Percentiles rank a stretch among this genome's conserved stretches.
Conservation (phyloP, 768 basidiomycete species). For the Kockovaella imperatae region DNA sequence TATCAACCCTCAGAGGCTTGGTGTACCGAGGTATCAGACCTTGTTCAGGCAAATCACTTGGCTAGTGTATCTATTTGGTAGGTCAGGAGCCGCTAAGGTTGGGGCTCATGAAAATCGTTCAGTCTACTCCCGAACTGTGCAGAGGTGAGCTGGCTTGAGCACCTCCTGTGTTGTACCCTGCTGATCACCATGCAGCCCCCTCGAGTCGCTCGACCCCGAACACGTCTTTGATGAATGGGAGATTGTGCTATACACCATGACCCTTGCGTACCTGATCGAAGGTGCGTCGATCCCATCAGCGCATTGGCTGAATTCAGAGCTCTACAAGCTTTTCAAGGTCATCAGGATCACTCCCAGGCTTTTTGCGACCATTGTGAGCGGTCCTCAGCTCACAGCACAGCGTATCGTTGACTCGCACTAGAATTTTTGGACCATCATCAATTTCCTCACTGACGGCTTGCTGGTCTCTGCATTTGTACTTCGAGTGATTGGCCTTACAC, state of each 20-base stretch:
- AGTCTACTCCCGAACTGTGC: constrained; percentile 40
- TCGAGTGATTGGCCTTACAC: constrained; percentile 56
- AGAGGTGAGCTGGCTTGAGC: constrained; percentile 15
- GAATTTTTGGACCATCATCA: constrained; percentile 47
- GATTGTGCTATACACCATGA: constrained; percentile 66
- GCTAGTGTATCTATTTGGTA: constrained; percentile 28
- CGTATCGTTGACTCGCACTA: background rate
- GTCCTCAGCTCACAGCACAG: constrained; percentile 54
- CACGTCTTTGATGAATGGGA: constrained; percentile 72
- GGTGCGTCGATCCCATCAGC: constrained; percentile 48
- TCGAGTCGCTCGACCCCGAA: constrained; percentile 59
- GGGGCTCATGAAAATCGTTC: constrained; percentile 1
- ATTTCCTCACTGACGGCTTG: constrained; percentile 64
- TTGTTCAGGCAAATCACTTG: constrained; percentile 58
- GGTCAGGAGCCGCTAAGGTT: background rate
- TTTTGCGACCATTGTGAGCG: constrained; percentile 51
- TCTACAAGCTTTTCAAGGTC: constrained; percentile 53
- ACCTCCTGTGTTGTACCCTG: constrained; percentile 48
- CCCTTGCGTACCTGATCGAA: constrained; percentile 69
- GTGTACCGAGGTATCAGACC: constrained; percentile 86
- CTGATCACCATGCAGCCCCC: constrained; percentile 63
- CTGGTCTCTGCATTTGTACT: constrained; percentile 66
- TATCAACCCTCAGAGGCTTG: constrained; percentile 66
- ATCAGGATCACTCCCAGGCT: constrained; percentile 59
- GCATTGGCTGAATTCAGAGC: constrained; percentile 17